A percentile compares a stretch with the other conserved stretches of the same genome.
These are phyloP conservation scores for Crithidia sp. DNA, from an alignment of 208 protist genomes.

Conservation along the genomic window DNA sequence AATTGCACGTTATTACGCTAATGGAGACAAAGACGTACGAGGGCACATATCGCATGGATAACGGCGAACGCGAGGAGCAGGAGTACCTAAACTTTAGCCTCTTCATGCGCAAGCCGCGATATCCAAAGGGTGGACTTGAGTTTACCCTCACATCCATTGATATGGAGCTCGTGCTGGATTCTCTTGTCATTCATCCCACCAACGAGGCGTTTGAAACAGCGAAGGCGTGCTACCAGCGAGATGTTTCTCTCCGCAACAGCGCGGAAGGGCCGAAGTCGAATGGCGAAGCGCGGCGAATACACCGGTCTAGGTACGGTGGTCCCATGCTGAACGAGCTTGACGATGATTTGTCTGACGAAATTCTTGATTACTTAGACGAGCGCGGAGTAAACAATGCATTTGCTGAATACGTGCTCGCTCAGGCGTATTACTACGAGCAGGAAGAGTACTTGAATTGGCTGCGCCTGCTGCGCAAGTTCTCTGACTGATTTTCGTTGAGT, in stretches of 20 bases:
- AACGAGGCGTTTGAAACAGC: constrained; percentile 60
- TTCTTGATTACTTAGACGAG: constrained; percentile 88
- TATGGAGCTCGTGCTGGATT: constrained; percentile 88
- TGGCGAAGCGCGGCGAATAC: constrained; percentile 30
- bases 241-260: constrained; percentile 1
- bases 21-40: constrained; percentile 85
- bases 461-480: constrained; percentile 63
- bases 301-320: constrained; percentile 59
- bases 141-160: constrained; percentile 89
- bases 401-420: constrained; percentile 86
- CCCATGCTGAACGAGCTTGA: constrained; percentile 88
- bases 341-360: constrained; percentile 89
- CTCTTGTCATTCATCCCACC: constrained; percentile 69
- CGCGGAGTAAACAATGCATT: constrained; percentile 88
- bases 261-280: constrained; percentile 13
- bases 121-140: constrained; percentile 63
- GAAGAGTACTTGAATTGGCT: constrained; percentile 88
- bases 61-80: constrained; percentile 84
- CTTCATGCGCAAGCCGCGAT: constrained; percentile 72
- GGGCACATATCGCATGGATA: constrained; percentile 87
- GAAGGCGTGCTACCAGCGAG: constrained; percentile 31
- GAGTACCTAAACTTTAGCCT: constrained; percentile 86
- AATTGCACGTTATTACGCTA: constrained; percentile 66
- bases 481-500: constrained; percentile 33
- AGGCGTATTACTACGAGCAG: constrained; percentile 84